These are phyloP conservation scores for Ulota crispa DNA, from an alignment of 225 moss, liverwort and hornwort species.

Conservation along the genomic window DNA sequence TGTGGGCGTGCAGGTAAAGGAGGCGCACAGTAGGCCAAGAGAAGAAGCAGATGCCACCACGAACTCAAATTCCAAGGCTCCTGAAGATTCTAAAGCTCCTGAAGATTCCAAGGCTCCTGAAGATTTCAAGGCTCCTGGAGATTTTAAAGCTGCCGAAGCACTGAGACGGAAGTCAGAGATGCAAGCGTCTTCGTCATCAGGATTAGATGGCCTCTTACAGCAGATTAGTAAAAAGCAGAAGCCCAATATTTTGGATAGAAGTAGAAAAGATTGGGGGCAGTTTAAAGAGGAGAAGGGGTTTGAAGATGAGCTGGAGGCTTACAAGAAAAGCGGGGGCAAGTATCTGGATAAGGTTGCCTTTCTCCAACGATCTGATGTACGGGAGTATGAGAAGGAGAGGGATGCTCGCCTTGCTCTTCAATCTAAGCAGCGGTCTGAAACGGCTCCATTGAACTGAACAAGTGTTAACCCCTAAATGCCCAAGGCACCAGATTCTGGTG, in stretches of 20 bases:
- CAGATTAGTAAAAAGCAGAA: slow-evolving; percentile 96
- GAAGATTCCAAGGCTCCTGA: slow-evolving; percentile 63
- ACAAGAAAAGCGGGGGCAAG: slow-evolving; percentile 94
- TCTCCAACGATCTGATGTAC: slow-evolving; percentile 83
- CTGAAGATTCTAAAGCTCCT: slow-evolving; percentile 62
- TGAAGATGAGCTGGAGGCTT: slow-evolving; percentile 80
- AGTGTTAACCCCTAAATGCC: too few species aligned
- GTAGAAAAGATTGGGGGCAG: slow-evolving; percentile 97
- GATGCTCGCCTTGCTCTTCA: slow-evolving; percentile 84
- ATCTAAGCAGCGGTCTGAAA: slow-evolving; percentile 75
- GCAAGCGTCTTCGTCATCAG: slow-evolving; percentile 79
- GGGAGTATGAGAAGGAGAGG: slow-evolving; percentile 98
- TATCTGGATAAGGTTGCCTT: slow-evolving; percentile 98
- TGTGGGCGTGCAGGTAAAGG: slow-evolving; percentile 56
- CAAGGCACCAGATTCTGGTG: too few species aligned
- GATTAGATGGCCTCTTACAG: slow-evolving; percentile 76
- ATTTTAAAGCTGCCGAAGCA: slow-evolving; percentile 60
- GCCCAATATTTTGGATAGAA: slow-evolving; percentile 92
- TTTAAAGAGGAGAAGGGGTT: slow-evolving; percentile 92
- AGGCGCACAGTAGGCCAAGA: slow-evolving; percentile 59
- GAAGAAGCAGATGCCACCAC: slow-evolving; percentile 48
- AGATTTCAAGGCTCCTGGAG: slow-evolving; percentile 49
- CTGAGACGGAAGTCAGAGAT: slow-evolving; percentile 79
- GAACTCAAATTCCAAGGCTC: slow-evolving; percentile 46
- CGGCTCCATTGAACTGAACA: slow-evolving; percentile 57